Evolutionary conservation across 306 rosid species (phyloP).

Genomic region (Fagus sylvatica): DNA sequence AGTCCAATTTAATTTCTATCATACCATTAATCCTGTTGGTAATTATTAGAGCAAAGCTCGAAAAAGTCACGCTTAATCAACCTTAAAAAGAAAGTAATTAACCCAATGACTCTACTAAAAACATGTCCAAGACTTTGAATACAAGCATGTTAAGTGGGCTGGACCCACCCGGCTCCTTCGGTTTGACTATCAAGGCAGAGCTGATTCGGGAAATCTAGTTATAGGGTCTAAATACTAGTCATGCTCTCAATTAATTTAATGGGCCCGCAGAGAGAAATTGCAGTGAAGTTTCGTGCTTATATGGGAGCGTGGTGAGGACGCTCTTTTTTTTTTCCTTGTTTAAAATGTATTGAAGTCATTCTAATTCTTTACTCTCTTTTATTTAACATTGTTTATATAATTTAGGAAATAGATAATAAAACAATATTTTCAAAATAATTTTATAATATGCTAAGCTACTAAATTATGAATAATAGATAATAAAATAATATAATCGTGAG

Average conservation of each 20-base stretch:
- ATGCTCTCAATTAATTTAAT: background rate
- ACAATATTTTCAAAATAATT: too few relatives aligned
- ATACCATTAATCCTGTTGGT: too few relatives aligned
- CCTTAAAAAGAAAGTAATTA: background rate
- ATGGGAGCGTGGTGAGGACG: slow-evolving; percentile 14
- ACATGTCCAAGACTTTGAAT: background rate
- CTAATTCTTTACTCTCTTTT: too few relatives aligned
- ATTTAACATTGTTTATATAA: too few relatives aligned
- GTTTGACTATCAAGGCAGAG: background rate
- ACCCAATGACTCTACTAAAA: background rate
- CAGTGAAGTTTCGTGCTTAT: background rate
- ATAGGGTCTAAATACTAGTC: background rate
- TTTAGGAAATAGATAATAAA: too few relatives aligned
- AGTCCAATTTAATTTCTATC: too few relatives aligned
- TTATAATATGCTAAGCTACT: too few relatives aligned
- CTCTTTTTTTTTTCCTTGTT: background rate
- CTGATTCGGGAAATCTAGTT: background rate
- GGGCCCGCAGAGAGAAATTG: background rate
- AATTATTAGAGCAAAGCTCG: background rate
- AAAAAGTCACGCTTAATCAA: background rate
- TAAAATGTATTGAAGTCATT: too few relatives aligned
- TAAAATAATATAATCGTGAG: too few relatives aligned
- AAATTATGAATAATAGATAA: too few relatives aligned
- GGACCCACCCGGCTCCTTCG: background rate
- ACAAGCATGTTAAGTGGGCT: background rate